Evolutionary conservation across 345 rosid species (phyloP).

Genomic region (Gynandropsis gynandra): DNA sequence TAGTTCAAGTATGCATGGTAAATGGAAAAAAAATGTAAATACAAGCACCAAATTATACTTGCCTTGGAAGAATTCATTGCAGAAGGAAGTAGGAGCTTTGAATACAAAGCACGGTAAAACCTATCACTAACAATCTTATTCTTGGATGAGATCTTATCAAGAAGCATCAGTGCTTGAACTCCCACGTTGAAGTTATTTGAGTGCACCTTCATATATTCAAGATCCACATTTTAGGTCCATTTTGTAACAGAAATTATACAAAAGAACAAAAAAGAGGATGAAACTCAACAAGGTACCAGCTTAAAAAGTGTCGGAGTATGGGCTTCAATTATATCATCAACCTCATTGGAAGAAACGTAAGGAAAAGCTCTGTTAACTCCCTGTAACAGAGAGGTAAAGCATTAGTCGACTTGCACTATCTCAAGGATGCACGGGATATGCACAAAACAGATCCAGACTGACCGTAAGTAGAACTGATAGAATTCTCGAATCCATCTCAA

Average conservation of each 20-base stretch:
- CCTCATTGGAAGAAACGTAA: conserved; percentile 76
- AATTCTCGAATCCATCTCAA: conserved; percentile 90
- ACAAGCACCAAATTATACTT: conserved; percentile 26
- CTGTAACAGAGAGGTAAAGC: conserved; percentile 32
- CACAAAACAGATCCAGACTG: conserved; percentile 22
- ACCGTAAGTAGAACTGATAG: conserved; percentile 84
- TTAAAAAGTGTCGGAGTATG: conserved; percentile 91
- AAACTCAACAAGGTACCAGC: conserved; percentile 43
- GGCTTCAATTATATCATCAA: conserved; percentile 74
- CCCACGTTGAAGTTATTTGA: conserved; percentile 90
- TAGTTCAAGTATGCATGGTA: not conserved
- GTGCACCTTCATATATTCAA: conserved; percentile 57
- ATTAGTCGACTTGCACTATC: conserved; percentile 10
- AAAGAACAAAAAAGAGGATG: conserved; percentile 5
- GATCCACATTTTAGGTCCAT: conserved; percentile 2
- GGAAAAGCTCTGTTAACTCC: conserved; percentile 99
- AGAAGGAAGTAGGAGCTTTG: conserved; percentile 85
- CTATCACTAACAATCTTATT: conserved; percentile 93
- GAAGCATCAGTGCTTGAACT: conserved; percentile 91
- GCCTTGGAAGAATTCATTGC: conserved; percentile 95
- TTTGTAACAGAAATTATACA: conserved; percentile 6
- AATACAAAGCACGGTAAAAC: conserved; percentile 86
- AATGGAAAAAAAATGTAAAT: not conserved
- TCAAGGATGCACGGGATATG: not conserved
- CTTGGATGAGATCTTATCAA: conserved; percentile 91